phyloP scores from a whole-genome alignment of 768 basidiomycete genomes.

The Lentinula boryana region DNA sequence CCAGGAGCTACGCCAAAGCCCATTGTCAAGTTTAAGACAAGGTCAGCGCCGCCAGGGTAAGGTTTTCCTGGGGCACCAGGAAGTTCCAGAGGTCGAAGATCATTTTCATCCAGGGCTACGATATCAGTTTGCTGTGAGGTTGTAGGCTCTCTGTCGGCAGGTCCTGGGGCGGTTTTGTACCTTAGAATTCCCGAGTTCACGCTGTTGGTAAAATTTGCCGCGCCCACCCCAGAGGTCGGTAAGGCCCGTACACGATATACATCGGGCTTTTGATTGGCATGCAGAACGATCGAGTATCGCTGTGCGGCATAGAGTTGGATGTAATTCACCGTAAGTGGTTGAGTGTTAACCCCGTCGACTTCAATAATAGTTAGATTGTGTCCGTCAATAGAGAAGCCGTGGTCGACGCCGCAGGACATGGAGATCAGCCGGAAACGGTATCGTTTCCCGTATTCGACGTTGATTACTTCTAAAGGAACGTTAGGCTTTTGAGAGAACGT shows the following conservation, averaged over 20 bases:
- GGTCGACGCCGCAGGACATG: constrained; percentile 40
- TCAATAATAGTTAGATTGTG: constrained; percentile 37
- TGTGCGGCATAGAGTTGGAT: constrained; percentile 35
- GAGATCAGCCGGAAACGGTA: constrained; percentile 51
- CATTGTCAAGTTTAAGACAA: constrained; percentile 17
- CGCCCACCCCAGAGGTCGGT: constrained; percentile 15
- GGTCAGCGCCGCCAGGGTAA: constrained; percentile 26
- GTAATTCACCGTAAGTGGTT: constrained; percentile 29
- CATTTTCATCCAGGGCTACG: constrained; percentile 23
- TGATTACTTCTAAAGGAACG: constrained; percentile 22
- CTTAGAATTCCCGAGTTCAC: constrained; percentile 35
- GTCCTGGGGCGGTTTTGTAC: constrained; percentile 27
- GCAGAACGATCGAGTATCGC: constrained; percentile 28
- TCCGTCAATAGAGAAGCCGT: constrained; percentile 35
- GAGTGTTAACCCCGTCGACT: constrained; percentile 27
- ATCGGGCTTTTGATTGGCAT: constrained; percentile 27
- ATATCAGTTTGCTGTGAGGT: constrained; percentile 1
- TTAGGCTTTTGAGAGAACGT: not conserved
- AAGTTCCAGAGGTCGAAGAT: constrained; percentile 21
- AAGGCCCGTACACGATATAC: constrained; percentile 35
- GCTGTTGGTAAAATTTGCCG: constrained; percentile 18
- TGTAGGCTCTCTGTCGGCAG: constrained; percentile 22
- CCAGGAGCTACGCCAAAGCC: constrained; percentile 34
- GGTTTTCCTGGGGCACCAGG: constrained; percentile 25
- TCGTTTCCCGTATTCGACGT: constrained; percentile 33